Evolutionary conservation across 2,329 filamentous ascomycete species (phyloP).

Genomic region (Fusarium dimerum): DNA sequence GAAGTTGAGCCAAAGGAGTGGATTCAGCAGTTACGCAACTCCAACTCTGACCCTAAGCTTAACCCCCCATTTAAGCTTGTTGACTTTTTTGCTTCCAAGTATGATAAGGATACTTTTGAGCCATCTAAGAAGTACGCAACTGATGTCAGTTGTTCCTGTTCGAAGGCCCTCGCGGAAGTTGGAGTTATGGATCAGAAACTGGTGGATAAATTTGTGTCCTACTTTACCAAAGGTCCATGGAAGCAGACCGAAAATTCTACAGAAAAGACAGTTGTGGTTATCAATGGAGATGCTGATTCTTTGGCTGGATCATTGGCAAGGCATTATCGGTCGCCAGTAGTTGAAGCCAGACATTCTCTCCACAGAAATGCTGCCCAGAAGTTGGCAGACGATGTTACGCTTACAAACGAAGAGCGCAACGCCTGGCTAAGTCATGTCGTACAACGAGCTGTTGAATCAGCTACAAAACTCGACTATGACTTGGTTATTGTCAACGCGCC

Average conservation of each 20-base stretch:
- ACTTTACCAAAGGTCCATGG: constrained; percentile 41
- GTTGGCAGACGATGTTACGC: neutral
- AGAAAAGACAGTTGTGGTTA: neutral
- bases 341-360: neutral
- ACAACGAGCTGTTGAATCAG: neutral
- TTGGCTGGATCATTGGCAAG: neutral
- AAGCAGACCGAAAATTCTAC: constrained; percentile 23
- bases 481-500: neutral
- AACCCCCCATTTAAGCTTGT: constrained; percentile 56
- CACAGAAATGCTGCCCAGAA: neutral
- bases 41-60: constrained; percentile 41
- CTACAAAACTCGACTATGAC: neutral
- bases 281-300: neutral
- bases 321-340: neutral
- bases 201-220: constrained; percentile 39
- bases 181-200: constrained; percentile 33
- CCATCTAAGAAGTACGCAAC: constrained; percentile 43
- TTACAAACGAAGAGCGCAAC: neutral
- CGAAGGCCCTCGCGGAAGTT: constrained; percentile 43
- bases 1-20: constrained; percentile 44
- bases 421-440: neutral
- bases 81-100: constrained; percentile 44
- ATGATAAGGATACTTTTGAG: constrained; percentile 45
- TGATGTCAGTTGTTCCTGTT: constrained; percentile 41
- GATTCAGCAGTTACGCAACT: constrained; percentile 42